Percentiles rank a stretch among this genome's conserved stretches.
Evolutionary conservation across 495 filamentous ascomycete species (phyloP).

Genomic region (Ascobolus immersus): DNA sequence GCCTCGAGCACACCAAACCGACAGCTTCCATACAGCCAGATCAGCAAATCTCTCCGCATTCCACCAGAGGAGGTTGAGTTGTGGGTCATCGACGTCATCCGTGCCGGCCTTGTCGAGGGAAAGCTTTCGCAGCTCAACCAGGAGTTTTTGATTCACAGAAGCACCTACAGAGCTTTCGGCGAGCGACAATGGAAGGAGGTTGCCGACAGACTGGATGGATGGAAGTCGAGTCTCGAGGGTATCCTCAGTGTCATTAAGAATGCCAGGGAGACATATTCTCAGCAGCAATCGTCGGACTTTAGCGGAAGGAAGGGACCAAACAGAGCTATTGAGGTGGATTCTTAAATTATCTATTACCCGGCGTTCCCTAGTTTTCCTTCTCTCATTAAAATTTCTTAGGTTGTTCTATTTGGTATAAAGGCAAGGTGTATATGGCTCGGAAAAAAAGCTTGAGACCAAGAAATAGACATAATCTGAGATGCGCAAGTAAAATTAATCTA

Average conservation of each 20-base stretch:
- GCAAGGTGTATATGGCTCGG: too few species aligned
- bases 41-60: slow-evolving; percentile 59
- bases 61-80: slow-evolving; percentile 65
- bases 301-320: too few species aligned
- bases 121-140: slow-evolving; percentile 74
- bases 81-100: slow-evolving; percentile 96
- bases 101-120: slow-evolving; percentile 79
- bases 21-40: slow-evolving; percentile 60
- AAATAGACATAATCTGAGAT: too few species aligned
- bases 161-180: slow-evolving; percentile 83
- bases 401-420: too few species aligned
- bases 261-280: slow-evolving; percentile 47
- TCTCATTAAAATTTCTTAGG: too few species aligned
- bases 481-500: too few species aligned
- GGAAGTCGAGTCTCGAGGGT: slow-evolving; percentile 48
- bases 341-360: too few species aligned
- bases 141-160: slow-evolving; percentile 80
- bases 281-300: too few species aligned
- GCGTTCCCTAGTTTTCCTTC: too few species aligned
- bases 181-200: slow-evolving; percentile 97
- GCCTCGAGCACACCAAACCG: slow-evolving; percentile 58
- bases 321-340: too few species aligned
- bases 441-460: too few species aligned
- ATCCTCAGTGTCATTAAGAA: slow-evolving; percentile 50
- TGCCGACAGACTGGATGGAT: slow-evolving; percentile 63